Percentiles rank a stretch among this genome's conserved stretches.
These are phyloP conservation scores for Penicillium brasilianum DNA, from an alignment of 2,329 filamentous ascomycete genomes.

Conservation along the genomic window DNA sequence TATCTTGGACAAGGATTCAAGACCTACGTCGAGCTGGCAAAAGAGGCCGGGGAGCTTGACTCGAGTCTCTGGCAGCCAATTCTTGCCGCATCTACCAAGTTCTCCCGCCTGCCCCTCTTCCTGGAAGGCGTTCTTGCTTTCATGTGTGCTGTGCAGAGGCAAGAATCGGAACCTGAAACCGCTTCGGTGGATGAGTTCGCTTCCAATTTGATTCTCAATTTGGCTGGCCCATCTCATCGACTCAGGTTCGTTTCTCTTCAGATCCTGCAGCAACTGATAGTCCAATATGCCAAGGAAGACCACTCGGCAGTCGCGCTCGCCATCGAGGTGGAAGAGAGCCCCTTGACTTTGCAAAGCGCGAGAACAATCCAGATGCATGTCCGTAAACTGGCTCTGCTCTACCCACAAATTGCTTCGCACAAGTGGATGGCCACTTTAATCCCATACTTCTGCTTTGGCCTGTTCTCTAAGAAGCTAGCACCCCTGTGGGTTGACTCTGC, in stretches of 20 bases:
- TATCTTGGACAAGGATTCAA: slow-evolving; percentile 76
- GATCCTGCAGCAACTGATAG: slow-evolving; percentile 68
- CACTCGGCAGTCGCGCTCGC: slow-evolving; percentile 61
- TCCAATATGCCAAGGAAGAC: slow-evolving; percentile 54
- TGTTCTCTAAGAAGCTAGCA: slow-evolving; percentile 82
- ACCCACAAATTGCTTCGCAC: slow-evolving; percentile 62
- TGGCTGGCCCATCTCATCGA: slow-evolving; percentile 75
- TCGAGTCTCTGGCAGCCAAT: slow-evolving; percentile 67
- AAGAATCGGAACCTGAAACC: slow-evolving; percentile 49
- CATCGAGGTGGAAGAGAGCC: slow-evolving; percentile 78
- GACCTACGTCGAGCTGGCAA: slow-evolving; percentile 71
- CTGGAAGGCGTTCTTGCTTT: slow-evolving; percentile 65
- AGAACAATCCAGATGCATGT: slow-evolving; percentile 83
- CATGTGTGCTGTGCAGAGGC: slow-evolving; percentile 35
- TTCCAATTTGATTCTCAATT: slow-evolving; percentile 70
- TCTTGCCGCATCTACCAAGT: slow-evolving; percentile 68
- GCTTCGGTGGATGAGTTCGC: slow-evolving; percentile 66
- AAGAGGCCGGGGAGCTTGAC: slow-evolving; percentile 63
- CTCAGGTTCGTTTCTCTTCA: slow-evolving; percentile 75
- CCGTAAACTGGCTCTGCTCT: slow-evolving; percentile 72
- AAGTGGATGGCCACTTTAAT: slow-evolving; percentile 74
- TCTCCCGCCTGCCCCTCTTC: slow-evolving; percentile 69
- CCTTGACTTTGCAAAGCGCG: slow-evolving; percentile 75
- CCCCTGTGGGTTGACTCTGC: slow-evolving; percentile 87
- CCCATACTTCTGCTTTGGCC: slow-evolving; percentile 83